phyloP scores from a whole-genome alignment of 371 early-diverging fungal species.

The Mucor indicus region DNA sequence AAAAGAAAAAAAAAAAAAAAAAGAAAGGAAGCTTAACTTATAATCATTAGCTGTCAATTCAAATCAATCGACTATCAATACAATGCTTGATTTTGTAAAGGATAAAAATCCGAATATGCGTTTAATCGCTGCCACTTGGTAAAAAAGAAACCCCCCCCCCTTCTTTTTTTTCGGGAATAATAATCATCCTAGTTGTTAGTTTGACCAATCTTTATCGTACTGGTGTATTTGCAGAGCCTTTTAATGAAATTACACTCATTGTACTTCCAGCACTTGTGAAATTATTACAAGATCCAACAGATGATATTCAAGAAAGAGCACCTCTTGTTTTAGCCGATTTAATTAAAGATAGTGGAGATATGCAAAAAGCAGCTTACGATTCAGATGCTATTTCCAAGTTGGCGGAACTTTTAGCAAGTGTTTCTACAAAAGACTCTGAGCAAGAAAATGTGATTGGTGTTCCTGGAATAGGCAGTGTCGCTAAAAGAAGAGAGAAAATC shows the following conservation, averaged over 20 bases:
- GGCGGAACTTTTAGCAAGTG: constrained; percentile 54
- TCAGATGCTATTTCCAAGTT: constrained; percentile 73
- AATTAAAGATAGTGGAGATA: constrained; percentile 68
- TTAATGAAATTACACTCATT: constrained; percentile 53
- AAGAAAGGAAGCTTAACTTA: neutral
- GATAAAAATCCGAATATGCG: constrained; percentile 66
- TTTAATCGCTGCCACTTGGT: constrained; percentile 71
- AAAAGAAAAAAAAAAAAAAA: neutral
- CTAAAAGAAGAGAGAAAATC: constrained; percentile 60
- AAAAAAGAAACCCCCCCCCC: constrained; percentile 16
- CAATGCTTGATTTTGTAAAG: constrained; percentile 61
- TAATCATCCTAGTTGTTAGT: too few relatives aligned
- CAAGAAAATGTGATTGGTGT: constrained; percentile 33
- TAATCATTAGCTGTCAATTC: constrained; percentile 19
- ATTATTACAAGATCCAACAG: constrained; percentile 57
- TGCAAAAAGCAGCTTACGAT: constrained; percentile 81
- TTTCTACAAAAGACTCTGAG: constrained; percentile 39
- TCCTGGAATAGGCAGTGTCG: constrained; percentile 47
- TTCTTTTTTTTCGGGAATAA: constrained; percentile 58
- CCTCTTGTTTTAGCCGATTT: constrained; percentile 74
- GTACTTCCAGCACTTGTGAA: constrained; percentile 79
- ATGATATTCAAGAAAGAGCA: constrained; percentile 65
- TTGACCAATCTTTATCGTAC: constrained; percentile 70
- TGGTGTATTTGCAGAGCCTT: constrained; percentile 55
- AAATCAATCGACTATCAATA: constrained; percentile 37